Conservation (phyloP, 257 asterid species). For the Solanum arcanum region DNA sequence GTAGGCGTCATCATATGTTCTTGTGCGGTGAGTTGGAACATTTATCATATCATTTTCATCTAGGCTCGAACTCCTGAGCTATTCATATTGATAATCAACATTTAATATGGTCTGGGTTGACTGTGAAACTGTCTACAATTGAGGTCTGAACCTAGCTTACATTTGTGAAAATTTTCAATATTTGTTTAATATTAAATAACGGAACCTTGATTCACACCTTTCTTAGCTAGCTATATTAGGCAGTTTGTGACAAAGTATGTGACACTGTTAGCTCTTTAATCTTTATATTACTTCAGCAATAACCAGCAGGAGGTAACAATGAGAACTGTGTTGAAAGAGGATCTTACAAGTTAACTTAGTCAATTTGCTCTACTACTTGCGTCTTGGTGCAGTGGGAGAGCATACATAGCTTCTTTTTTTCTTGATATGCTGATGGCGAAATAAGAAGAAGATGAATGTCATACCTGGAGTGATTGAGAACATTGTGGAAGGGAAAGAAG, state of each 20-base stretch:
- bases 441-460: neutral
- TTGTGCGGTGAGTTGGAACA: constrained; percentile 63
- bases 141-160: neutral
- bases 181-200: neutral
- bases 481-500: neutral
- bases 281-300: neutral
- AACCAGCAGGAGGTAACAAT: neutral
- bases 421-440: neutral
- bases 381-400: neutral
- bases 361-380: neutral
- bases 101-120: neutral
- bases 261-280: neutral
- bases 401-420: neutral
- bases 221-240: neutral
- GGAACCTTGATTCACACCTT: neutral
- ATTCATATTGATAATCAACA: neutral
- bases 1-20: constrained; percentile 64
- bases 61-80: neutral
- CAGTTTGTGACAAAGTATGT: neutral
- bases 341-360: neutral
- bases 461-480: neutral
- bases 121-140: neutral
- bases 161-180: neutral
- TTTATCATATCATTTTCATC: neutral
- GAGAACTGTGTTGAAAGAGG: neutral